Percentiles rank a stretch among this genome's conserved stretches.
These are phyloP conservation scores for Scheffersomyces ergatensis DNA, from an alignment of 805 yeast species.

Conservation along the genomic window DNA sequence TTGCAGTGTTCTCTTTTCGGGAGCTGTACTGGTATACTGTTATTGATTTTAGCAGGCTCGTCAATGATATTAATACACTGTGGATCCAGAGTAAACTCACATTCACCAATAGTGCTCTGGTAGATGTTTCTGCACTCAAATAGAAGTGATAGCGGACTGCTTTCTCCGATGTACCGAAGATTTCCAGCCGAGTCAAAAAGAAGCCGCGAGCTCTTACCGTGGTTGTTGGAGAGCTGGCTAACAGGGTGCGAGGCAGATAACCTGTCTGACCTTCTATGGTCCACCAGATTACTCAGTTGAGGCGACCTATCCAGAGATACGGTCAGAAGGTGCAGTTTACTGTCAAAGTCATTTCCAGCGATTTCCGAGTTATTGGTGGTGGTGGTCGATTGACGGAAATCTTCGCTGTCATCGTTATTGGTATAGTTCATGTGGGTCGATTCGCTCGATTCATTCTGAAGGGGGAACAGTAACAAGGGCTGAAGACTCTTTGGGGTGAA, in stretches of 20 bases:
- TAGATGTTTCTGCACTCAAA: slow-evolving; percentile 38
- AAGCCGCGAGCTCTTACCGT: slow-evolving; percentile 21
- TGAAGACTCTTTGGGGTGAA: too few relatives aligned
- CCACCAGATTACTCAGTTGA: neutral
- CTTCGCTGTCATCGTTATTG: too few relatives aligned
- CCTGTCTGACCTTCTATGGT: neutral
- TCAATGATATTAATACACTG: slow-evolving; percentile 32
- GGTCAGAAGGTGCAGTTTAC: too few relatives aligned
- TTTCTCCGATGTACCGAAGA: slow-evolving; percentile 39
- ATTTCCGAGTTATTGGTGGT: too few relatives aligned
- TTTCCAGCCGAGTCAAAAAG: slow-evolving; percentile 33
- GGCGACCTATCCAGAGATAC: too few relatives aligned
- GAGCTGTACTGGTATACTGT: slow-evolving; percentile 12
- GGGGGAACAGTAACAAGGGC: too few relatives aligned
- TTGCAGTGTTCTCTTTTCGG: slow-evolving; percentile 4
- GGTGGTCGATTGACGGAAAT: too few relatives aligned
- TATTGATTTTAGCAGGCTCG: slow-evolving; percentile 23
- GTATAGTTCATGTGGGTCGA: too few relatives aligned
- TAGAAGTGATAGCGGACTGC: slow-evolving; percentile 37
- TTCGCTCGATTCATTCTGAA: too few relatives aligned
- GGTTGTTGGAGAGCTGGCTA: slow-evolving; percentile 8
- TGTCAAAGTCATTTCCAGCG: too few relatives aligned
- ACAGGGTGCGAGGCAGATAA: slow-evolving; percentile 6
- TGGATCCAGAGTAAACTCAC: slow-evolving; percentile 36
- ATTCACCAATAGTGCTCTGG: slow-evolving; percentile 24